These are phyloP conservation scores for Phaseolus lunatus DNA, from an alignment of 306 rosid species.

Conservation along the genomic window DNA sequence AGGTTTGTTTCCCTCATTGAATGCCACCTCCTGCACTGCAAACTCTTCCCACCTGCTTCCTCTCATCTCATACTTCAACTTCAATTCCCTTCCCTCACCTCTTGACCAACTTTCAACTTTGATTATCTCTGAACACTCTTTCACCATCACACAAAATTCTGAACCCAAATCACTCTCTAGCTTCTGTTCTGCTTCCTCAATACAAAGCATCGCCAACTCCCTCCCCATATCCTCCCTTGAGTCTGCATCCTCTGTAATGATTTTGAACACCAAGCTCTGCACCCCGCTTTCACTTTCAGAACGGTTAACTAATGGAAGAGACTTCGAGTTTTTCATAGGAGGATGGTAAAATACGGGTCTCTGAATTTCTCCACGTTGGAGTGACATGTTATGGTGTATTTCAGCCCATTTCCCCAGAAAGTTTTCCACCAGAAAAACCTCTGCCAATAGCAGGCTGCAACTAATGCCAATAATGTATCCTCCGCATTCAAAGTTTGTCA, in stretches of 20 bases:
- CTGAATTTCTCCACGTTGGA: constrained; percentile 14
- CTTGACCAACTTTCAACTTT: constrained; percentile 44
- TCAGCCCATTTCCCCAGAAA: constrained; percentile 65
- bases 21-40: constrained; percentile 52
- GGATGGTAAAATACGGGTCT: constrained; percentile 52
- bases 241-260: constrained; percentile 15
- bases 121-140: constrained; percentile 30
- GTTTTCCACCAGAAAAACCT: constrained; percentile 49
- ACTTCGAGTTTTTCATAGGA: neutral
- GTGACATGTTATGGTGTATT: constrained; percentile 48
- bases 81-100: neutral
- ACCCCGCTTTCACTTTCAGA: constrained; percentile 36
- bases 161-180: constrained; percentile 41
- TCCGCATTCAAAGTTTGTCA: constrained; percentile 66
- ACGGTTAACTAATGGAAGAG: constrained; percentile 41
- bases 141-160: constrained; percentile 40
- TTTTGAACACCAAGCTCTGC: constrained; percentile 48
- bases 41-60: constrained; percentile 52
- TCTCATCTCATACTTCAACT: neutral
- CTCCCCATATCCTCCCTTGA: neutral
- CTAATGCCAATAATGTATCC: constrained; percentile 72
- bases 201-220: constrained; percentile 52
- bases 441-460: constrained; percentile 68
- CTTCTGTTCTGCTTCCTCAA: constrained; percentile 52
- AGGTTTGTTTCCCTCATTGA: constrained; percentile 53